Evolutionary conservation across 75 land plant species (phyloP), one percentile per base, ranked within the genome.

Genomic region (Pinus taeda): DNA sequence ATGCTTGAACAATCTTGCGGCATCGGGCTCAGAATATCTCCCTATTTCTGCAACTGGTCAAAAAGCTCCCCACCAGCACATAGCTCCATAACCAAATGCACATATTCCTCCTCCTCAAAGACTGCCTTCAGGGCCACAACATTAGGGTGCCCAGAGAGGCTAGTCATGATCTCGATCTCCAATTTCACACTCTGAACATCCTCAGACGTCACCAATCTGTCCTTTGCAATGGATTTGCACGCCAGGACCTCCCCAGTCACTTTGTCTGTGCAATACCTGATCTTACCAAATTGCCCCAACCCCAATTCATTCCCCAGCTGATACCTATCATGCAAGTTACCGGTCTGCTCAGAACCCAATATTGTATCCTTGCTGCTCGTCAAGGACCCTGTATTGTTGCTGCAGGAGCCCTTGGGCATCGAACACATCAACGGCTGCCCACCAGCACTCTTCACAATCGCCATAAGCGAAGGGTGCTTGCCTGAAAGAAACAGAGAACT

Each of bases 21-120:
- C 98, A 58, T 87, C 85, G 7, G 76, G 56, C 75, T 95, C 98
- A 12, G 86, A 75, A 61, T 86, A 93, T 26, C 85, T 62, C 3
- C 96, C 60, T 79, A 81, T 80, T 87, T 82, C 66, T 82, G 88
- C 15, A 94, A 69, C 57, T 76, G 81, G 57, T 89, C 83, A 76
- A 93, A 94, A 42, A 94, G 91, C 80, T 93, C 97, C 18, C 85
- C 85, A 20, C 97, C 97, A 12, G 84, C 91, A 77, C 97, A 94
- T 63, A 93, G 91, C 80, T 94, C 96, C 96, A 94, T 94, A 18
- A 94, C 89, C 62, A 94, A 67, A 83, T 93, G 95, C 57, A 93
- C 89, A 83, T 79, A 90, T 49, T 83, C 79, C 53, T 83, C 83
- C 57, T 93, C 96, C 82, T 93, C 95, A 75, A 88, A 92, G 20